Percentiles rank a stretch among this genome's conserved stretches.
Conservation (phyloP, 139 green algal genomes). For the Coccomyxa sp. region DNA sequence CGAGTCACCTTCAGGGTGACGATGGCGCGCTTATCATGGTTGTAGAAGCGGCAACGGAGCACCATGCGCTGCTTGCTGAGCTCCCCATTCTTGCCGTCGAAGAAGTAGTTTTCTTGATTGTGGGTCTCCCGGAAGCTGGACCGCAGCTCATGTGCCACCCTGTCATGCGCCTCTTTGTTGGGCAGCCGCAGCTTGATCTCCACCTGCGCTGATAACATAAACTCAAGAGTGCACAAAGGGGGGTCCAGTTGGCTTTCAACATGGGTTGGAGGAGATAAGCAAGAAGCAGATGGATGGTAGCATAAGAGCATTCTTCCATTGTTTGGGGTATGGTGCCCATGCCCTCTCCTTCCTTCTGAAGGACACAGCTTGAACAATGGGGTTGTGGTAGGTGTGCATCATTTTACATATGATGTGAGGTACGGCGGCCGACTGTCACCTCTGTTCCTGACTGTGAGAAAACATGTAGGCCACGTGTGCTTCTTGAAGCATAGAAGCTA, state of each 20-base stretch:
- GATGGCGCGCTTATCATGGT: slow-evolving; percentile 66
- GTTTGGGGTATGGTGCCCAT: no score
- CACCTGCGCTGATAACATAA: slow-evolving; percentile 51
- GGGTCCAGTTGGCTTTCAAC: neutral
- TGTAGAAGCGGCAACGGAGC: slow-evolving; percentile 83
- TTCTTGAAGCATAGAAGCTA: no score
- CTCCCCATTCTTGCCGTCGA: slow-evolving; percentile 79
- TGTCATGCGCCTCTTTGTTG: slow-evolving; percentile 50
- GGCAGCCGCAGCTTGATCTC: slow-evolving; percentile 90
- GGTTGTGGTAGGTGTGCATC: neutral
- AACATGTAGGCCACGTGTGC: no score
- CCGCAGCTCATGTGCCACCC: slow-evolving; percentile 56
- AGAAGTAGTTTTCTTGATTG: slow-evolving; percentile 93
- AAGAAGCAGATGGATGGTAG: neutral
- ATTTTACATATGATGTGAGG: no score
- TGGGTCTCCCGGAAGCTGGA: slow-evolving; percentile 34
- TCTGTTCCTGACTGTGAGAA: no score
- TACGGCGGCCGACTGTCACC: no score
- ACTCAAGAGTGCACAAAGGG: neutral
- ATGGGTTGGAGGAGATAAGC: neutral
- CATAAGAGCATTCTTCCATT: neutral
- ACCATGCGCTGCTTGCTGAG: slow-evolving; percentile 62
- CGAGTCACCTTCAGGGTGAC: slow-evolving; percentile 77
- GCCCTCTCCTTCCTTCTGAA: neutral
- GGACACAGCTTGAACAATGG: neutral